Evolutionary conservation across 2,329 filamentous ascomycete genomes (phyloP), one percentile per base, ranked within the genome.

Genomic region (Ramichloridium luteum): DNA sequence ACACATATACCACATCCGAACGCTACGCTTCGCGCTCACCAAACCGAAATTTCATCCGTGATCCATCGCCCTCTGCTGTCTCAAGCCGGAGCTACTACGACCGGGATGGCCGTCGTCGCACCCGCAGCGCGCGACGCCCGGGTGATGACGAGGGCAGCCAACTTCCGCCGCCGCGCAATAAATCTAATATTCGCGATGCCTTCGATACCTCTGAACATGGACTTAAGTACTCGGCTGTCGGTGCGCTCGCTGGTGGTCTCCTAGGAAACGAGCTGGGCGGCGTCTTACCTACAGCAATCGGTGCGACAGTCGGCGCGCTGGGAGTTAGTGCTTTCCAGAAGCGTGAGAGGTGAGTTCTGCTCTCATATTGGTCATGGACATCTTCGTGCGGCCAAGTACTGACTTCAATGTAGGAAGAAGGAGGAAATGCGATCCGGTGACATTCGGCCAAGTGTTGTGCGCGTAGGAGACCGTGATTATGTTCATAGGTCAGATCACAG

Each of bases 321-420:
- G 43, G 43, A 29, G 51, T 48, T 45, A 49, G 51, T 32, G 39
- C 39, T 23, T 45, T 44, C 34, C 45, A 49, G 46, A 45, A 44
- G 32, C 47, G 48, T 34, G 41, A 49, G 39, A 46, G 46, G 46
- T 50, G 46, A 33, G 43, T 45, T 25, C 30, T 30, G 16, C 31
- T 18, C 31, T 27, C 22, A 18, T 27, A 25, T 15, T 20, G 25
- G n/a, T n/a, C n/a, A n/a, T n/a, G n/a, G n/a, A n/a, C 22, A 32
- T 25, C 13, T 17, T 14, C 12, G 17, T 23, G 17, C 25, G 11
- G n/a, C n/a, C 6, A n/a, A 18, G 8, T 28, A 30, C 37, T 39
- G 28, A 39, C 30, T 10, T n/a, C 10, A 13, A 13, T 27, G 12
- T 16, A 43, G 39, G 23, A 36, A 29, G 35, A 44, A 38, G 14